A percentile compares a stretch with the other conserved stretches of the same genome.
These are phyloP conservation scores for Rosa chinensis DNA, from an alignment of 306 rosid genomes.

Conservation along the genomic window DNA sequence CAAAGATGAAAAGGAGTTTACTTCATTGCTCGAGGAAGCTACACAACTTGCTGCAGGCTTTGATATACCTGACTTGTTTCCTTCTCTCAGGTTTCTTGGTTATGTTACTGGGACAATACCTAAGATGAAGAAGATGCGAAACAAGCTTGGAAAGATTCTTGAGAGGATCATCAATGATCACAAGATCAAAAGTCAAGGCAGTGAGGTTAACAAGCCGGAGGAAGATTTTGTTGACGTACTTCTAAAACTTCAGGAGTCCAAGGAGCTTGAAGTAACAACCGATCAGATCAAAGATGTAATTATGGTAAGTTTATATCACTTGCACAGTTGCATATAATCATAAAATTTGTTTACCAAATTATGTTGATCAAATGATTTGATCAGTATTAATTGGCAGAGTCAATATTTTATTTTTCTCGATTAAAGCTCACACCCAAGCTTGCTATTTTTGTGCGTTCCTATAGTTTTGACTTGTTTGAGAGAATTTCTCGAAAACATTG, in stretches of 20 bases:
- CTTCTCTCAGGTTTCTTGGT: neutral
- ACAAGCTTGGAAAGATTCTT: neutral
- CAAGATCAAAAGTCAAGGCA: neutral
- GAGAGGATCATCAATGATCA: constrained; percentile 6
- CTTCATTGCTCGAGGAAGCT: neutral
- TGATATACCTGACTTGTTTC: constrained; percentile 10
- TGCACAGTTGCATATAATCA: too few relatives aligned
- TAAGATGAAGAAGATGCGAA: neutral
- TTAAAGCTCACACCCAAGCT: too few relatives aligned
- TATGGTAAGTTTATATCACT: constrained; percentile 20
- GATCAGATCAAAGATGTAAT: constrained; percentile 36
- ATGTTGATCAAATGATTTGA: too few relatives aligned
- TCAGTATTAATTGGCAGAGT: too few relatives aligned
- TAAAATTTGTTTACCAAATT: neutral
- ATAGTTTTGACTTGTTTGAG: too few relatives aligned
- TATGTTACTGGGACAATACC: neutral
- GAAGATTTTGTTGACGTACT: constrained; percentile 16
- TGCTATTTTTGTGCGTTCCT: too few relatives aligned
- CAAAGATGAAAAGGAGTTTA: constrained; percentile 22
- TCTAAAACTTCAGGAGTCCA: constrained; percentile 5
- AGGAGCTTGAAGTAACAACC: constrained; percentile 27
- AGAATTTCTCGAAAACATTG: too few relatives aligned
- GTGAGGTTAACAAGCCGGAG: neutral
- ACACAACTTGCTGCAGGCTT: neutral
- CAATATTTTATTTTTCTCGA: too few relatives aligned